Evolutionary conservation across 352 stramenopile genomes (phyloP).

Genomic region (Peronospora destructor): DNA sequence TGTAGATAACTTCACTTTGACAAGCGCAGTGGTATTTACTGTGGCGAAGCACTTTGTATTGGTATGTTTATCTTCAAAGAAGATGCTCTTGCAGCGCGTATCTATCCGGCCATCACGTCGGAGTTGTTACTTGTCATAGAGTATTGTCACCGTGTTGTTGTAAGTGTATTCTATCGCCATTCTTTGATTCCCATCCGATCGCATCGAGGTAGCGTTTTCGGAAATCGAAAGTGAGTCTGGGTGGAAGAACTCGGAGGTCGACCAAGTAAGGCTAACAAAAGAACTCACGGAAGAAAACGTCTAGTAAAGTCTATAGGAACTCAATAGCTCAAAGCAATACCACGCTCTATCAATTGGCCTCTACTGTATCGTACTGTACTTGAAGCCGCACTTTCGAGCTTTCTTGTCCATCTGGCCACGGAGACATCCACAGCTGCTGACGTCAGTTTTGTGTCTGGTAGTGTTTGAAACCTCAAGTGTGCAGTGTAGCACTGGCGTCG

Average conservation of each 20-base stretch:
- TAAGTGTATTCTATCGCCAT: slow-evolving; percentile 8
- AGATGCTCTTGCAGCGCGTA: slow-evolving; percentile 10
- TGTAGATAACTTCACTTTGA: too few relatives aligned
- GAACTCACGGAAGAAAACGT: slow-evolving; percentile 12
- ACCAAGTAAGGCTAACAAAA: slow-evolving; percentile 2
- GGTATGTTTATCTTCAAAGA: background rate
- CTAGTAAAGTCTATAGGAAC: slow-evolving; percentile 21
- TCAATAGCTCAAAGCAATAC: slow-evolving; percentile 13
- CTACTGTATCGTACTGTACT: slow-evolving; percentile 2
- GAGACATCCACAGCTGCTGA: slow-evolving; percentile 7
- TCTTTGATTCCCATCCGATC: slow-evolving; percentile 1
- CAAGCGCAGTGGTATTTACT: too few relatives aligned
- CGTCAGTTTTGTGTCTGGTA: slow-evolving; percentile 22
- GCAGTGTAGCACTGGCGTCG: background rate
- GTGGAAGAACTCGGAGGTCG: background rate
- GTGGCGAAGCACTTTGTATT: too few relatives aligned
- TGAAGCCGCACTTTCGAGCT: slow-evolving; percentile 5
- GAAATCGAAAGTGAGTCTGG: too few relatives aligned
- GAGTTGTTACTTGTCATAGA: slow-evolving; percentile 8
- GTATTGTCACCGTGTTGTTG: slow-evolving; percentile 7
- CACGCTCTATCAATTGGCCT: slow-evolving; percentile 7
- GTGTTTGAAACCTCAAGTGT: slow-evolving; percentile 19
- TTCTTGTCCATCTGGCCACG: slow-evolving; percentile 13
- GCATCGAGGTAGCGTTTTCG: slow-evolving; percentile 12
- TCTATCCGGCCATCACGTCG: slow-evolving; percentile 2